These are phyloP conservation scores for Limonium bicolor DNA, from an alignment of 148 eudicot species.

Conservation along the genomic window DNA sequence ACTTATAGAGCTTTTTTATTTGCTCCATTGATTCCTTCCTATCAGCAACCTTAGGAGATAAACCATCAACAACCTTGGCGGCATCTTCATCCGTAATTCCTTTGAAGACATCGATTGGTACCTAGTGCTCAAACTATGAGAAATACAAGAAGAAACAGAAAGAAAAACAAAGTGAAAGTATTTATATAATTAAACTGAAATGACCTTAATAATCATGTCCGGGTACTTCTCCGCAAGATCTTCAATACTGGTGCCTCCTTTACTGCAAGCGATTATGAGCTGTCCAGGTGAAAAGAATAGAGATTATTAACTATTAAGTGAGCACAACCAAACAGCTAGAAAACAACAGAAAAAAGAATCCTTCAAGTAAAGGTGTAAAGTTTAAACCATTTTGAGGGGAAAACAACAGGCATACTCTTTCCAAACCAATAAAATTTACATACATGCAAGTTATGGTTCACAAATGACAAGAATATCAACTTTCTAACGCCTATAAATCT, in stretches of 20 bases:
- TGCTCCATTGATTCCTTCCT: conserved; percentile 75
- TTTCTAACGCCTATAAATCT: too few relatives aligned
- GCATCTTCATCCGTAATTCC: conserved; percentile 98
- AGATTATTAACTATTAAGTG: not conserved
- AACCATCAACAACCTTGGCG: conserved; percentile 89
- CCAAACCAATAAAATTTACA: too few relatives aligned
- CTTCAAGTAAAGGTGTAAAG: too few relatives aligned
- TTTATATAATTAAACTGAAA: not conserved
- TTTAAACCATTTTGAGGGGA: too few relatives aligned
- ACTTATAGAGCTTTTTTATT: conserved; percentile 84
- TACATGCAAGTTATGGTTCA: too few relatives aligned
- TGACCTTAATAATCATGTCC: conserved; percentile 91
- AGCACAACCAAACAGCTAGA: too few relatives aligned
- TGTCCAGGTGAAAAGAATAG: conserved; percentile 4
- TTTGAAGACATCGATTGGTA: conserved; percentile 78
- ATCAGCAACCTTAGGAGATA: conserved; percentile 66
- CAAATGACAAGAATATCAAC: too few relatives aligned
- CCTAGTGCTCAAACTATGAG: conserved; percentile 22
- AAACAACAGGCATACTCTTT: too few relatives aligned
- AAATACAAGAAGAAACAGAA: not conserved
- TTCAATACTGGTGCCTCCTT: conserved; percentile 98
- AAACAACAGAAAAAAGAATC: too few relatives aligned
- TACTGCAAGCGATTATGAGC: conserved; percentile 82
- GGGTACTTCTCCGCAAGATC: conserved; percentile 97
- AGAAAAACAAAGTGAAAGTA: not conserved